Conservation (phyloP, 2,329 filamentous ascomycete genomes). For the Penicillium janthinellum region DNA sequence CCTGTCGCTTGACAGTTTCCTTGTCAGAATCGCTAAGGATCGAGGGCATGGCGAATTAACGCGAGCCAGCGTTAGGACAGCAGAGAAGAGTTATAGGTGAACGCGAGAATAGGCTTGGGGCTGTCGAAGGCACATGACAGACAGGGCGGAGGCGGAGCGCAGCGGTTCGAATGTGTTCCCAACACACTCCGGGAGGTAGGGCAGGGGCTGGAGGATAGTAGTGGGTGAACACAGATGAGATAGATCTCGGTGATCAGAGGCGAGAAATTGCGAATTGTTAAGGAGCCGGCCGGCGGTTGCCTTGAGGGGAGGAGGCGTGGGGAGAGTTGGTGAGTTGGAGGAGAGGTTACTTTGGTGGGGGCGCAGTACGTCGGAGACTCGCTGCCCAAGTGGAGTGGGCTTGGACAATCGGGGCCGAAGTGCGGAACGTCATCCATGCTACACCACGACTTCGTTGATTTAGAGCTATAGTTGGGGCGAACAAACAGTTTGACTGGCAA, state of each 20-base stretch:
- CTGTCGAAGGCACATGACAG: constrained; percentile 23
- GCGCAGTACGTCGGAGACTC: constrained; percentile 20
- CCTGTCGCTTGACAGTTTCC: constrained; percentile 90
- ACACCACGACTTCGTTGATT: no score
- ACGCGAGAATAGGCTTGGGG: constrained; percentile 10
- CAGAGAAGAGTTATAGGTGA: constrained; percentile 10
- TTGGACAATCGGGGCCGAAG: background rate
- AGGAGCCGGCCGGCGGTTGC: constrained; percentile 31
- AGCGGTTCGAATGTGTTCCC: constrained; percentile 16
- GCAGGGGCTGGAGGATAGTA: background rate
- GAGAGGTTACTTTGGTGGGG: constrained; percentile 18
- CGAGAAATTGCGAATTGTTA: constrained; percentile 10
- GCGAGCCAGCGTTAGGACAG: constrained; percentile 2
- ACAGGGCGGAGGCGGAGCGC: constrained; percentile 19
- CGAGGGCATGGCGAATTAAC: constrained; percentile 52
- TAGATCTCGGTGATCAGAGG: background rate
- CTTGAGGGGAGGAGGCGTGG: constrained; percentile 16
- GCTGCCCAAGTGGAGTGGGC: constrained; percentile 9
- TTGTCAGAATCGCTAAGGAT: constrained; percentile 91
- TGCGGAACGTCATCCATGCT: no score
- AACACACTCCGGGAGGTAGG: constrained; percentile 12
- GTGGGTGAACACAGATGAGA: background rate
- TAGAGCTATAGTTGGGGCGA: no score
- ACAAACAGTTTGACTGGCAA: no score
- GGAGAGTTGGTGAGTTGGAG: constrained; percentile 8